Evolutionary conservation across 768 basidiomycete genomes (phyloP).

Genomic region (Steccherinum ochraceum): DNA sequence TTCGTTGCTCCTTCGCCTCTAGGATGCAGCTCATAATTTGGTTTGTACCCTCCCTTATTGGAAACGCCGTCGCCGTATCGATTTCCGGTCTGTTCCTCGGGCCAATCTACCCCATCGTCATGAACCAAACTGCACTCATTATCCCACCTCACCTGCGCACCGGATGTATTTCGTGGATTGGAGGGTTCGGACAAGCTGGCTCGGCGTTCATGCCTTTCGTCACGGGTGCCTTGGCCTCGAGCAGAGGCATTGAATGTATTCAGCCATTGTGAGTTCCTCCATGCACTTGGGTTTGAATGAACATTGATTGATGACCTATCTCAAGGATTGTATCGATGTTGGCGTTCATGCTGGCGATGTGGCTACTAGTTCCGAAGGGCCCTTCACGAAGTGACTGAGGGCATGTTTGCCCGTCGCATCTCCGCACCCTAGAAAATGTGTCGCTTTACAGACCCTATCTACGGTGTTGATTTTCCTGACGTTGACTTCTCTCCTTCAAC

Average conservation of each 20-base stretch:
- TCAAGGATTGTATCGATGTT: slow-evolving; percentile 13
- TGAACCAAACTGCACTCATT: slow-evolving; percentile 34
- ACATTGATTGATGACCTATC: neutral
- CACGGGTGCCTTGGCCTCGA: slow-evolving; percentile 37
- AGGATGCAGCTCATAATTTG: slow-evolving; percentile 53
- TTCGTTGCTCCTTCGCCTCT: neutral
- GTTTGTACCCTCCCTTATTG: slow-evolving; percentile 48
- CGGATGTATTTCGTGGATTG: slow-evolving; percentile 42
- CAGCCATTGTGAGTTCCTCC: slow-evolving; percentile 42
- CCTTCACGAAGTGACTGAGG: slow-evolving; percentile 11
- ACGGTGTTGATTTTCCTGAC: too few relatives aligned
- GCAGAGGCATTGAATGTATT: slow-evolving; percentile 36
- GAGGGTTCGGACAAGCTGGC: slow-evolving; percentile 45
- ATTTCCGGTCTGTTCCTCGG: slow-evolving; percentile 49
- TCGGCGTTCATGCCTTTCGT: slow-evolving; percentile 47
- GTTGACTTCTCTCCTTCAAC: too few relatives aligned
- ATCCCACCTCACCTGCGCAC: slow-evolving; percentile 39
- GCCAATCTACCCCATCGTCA: slow-evolving; percentile 38
- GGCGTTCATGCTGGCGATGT: slow-evolving; percentile 7
- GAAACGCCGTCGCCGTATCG: slow-evolving; percentile 45
- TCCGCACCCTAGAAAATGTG: too few relatives aligned
- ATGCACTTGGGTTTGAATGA: neutral
- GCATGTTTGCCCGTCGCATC: too few relatives aligned
- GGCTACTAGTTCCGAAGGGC: slow-evolving; percentile 11
- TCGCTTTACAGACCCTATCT: too few relatives aligned